These are phyloP conservation scores for Elsinoe arachidis DNA, from an alignment of 2,329 filamentous ascomycete species.

Conservation along the genomic window DNA sequence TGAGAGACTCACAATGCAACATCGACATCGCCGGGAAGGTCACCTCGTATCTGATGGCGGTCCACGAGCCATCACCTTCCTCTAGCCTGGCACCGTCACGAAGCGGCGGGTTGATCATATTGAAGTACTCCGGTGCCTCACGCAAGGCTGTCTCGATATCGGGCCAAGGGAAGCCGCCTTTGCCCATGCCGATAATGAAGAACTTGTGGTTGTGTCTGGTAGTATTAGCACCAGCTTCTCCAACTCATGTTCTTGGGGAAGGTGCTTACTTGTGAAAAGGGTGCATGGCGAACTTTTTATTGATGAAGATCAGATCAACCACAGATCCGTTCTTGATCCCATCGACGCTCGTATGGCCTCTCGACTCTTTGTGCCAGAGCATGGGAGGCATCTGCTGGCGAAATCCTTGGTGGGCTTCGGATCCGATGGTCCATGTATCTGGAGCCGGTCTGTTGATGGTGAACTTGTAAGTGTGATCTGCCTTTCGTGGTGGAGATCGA, in stretches of 20 bases:
- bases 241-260: too few relatives aligned
- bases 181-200: constrained; percentile 22
- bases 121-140: constrained; percentile 16
- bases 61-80: constrained; percentile 17
- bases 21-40: constrained; percentile 19
- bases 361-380: constrained; percentile 18
- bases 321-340: constrained; percentile 32
- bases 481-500: constrained; percentile 15
- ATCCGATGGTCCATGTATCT: constrained; percentile 16
- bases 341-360: constrained; percentile 15
- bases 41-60: constrained; percentile 18
- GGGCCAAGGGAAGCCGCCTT: constrained; percentile 21
- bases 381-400: constrained; percentile 18
- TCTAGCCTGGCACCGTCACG: constrained; percentile 16
- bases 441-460: constrained; percentile 16
- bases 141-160: constrained; percentile 17
- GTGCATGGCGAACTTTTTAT: constrained; percentile 20
- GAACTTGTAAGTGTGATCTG: constrained; percentile 18
- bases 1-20: constrained; percentile 16
- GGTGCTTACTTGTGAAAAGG: constrained; percentile 22
- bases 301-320: constrained; percentile 23
- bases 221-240: not conserved
- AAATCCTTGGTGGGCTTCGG: constrained; percentile 18
- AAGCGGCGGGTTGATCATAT: constrained; percentile 17
- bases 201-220: constrained; percentile 22